Evolutionary conservation across 768 basidiomycete genomes (phyloP).

Genomic region (Leccinum barrowsii): DNA sequence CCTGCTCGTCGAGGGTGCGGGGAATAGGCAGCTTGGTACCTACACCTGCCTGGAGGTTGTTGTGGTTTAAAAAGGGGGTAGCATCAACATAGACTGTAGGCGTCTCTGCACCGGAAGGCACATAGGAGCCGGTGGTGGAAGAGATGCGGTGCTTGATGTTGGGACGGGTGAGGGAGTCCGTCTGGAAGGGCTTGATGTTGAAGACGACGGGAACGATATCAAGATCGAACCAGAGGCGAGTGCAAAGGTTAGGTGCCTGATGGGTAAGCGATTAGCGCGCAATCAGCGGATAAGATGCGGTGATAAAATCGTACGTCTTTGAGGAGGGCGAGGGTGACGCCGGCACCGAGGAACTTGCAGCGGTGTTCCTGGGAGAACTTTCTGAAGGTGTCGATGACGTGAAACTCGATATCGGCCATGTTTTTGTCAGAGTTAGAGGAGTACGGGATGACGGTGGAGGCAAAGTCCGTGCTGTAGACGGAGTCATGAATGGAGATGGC

Average conservation of each 20-base stretch:
- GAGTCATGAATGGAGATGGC: slow-evolving; percentile 82
- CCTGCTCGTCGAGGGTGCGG: slow-evolving; percentile 79
- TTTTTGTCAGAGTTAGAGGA: slow-evolving; percentile 51
- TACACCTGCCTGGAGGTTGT: slow-evolving; percentile 42
- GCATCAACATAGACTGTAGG: slow-evolving; percentile 67
- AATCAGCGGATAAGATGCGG: slow-evolving; percentile 5
- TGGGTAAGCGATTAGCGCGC: slow-evolving; percentile 20
- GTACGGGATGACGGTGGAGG: slow-evolving; percentile 53
- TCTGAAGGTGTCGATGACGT: slow-evolving; percentile 61
- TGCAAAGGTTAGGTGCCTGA: slow-evolving; percentile 78
- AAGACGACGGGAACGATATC: slow-evolving; percentile 85
- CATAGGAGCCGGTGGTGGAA: slow-evolving; percentile 74
- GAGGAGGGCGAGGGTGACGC: slow-evolving; percentile 68
- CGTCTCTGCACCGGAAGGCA: slow-evolving; percentile 73
- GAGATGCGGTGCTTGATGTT: slow-evolving; percentile 82
- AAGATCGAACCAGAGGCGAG: slow-evolving; percentile 76
- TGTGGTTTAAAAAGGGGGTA: slow-evolving; percentile 42
- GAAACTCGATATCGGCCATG: slow-evolving; percentile 57
- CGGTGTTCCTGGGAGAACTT: slow-evolving; percentile 74
- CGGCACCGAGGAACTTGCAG: slow-evolving; percentile 84
- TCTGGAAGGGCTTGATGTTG: slow-evolving; percentile 81
- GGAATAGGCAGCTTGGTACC: slow-evolving; percentile 64
- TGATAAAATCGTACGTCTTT: slow-evolving; percentile 49
- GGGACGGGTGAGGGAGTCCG: slow-evolving; percentile 72
- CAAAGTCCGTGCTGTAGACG: slow-evolving; percentile 79